Base-by-base conservation (phyloP, 2,329 filamentous ascomycete genomes). In the Sporothrix inflata region DNA sequence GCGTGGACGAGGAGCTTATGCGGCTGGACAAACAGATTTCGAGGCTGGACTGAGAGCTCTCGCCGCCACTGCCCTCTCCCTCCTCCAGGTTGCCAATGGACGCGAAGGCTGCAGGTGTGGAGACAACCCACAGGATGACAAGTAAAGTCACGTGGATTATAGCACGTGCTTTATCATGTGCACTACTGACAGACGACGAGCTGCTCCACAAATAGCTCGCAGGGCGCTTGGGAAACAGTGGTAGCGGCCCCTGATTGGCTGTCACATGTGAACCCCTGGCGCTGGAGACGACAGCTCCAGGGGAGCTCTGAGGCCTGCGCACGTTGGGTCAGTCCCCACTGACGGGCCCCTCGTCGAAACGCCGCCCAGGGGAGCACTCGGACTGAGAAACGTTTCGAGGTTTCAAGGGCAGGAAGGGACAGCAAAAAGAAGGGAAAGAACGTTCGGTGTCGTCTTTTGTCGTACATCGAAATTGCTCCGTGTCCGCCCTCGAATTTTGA, bases 1-100 rank as follows among this genome's bases (percentile, higher is more conserved):
- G 11, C 57, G 16, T 45, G 42, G 53, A 42, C 34, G 60, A 24
- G 38, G 38, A 45, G 51, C 38, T 42, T 27, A 27, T 65, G 60
- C 38, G 60, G 60, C 60, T 65, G 38, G 60, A 42, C 38, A 47
- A 42, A 30, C 51, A 60, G 67, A 72, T 49, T 40, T 40, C 30
- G 68, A 60, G 60, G 68, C 51, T 68, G 53, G 68, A 9, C 27
- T 49, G 49, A 49, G 47, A 71, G 61, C 34, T 65, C 47, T 61
- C n/a, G 38, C 65, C 65, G 65, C 45, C 45, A 40, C 63, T 67
- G 63, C 63, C 21, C 19, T 30, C 40, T 24, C 61, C 70, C 63
- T 19, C 45, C 71, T 69, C 71, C 49, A 72, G 71, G 71, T 72
- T 70, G 71, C 67, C 71, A 70, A 69, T 60, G 71, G 71, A 72